Percentiles rank a stretch among this genome's conserved stretches.
Evolutionary conservation across 768 basidiomycete genomes (phyloP).

Genomic region (Pleurotus giganteus): DNA sequence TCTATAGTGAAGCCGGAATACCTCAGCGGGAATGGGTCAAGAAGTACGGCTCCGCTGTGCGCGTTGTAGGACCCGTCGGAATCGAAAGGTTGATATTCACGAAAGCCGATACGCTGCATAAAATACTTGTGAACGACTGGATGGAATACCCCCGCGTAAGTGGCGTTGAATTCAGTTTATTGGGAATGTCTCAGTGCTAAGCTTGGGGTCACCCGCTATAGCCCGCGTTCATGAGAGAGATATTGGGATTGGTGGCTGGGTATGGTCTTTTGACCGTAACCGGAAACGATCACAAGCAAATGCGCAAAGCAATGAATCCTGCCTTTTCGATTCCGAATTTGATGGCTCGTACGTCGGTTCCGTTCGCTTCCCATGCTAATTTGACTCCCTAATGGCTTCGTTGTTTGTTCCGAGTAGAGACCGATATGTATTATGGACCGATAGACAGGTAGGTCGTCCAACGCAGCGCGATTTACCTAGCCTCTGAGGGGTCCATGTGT

Average conservation of each 20-base stretch:
- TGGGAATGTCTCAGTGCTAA: background rate
- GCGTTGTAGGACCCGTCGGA: slow-evolving; percentile 43
- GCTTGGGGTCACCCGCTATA: slow-evolving; percentile 26
- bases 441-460: slow-evolving; percentile 43
- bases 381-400: background rate
- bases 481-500: background rate
- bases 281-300: slow-evolving; percentile 45
- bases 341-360: slow-evolving; percentile 28
- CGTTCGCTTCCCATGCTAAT: background rate
- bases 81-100: slow-evolving; percentile 44
- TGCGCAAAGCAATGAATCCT: slow-evolving; percentile 51
- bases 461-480: background rate
- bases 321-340: slow-evolving; percentile 47
- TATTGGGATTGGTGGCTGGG: slow-evolving; percentile 40
- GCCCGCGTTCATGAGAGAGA: slow-evolving; percentile 37
- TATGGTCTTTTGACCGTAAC: slow-evolving; percentile 48
- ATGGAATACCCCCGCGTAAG: slow-evolving; percentile 41
- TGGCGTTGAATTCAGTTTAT: background rate
- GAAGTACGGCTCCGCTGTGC: slow-evolving; percentile 40
- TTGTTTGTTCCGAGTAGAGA: slow-evolving; percentile 24
- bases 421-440: slow-evolving; percentile 45
- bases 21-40: slow-evolving; percentile 47
- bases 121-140: slow-evolving; percentile 44
- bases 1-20: slow-evolving; percentile 38
- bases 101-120: slow-evolving; percentile 41